These are phyloP conservation scores for Chaetomium globosum DNA, from an alignment of 2,329 filamentous ascomycete species.

Conservation along the genomic window DNA sequence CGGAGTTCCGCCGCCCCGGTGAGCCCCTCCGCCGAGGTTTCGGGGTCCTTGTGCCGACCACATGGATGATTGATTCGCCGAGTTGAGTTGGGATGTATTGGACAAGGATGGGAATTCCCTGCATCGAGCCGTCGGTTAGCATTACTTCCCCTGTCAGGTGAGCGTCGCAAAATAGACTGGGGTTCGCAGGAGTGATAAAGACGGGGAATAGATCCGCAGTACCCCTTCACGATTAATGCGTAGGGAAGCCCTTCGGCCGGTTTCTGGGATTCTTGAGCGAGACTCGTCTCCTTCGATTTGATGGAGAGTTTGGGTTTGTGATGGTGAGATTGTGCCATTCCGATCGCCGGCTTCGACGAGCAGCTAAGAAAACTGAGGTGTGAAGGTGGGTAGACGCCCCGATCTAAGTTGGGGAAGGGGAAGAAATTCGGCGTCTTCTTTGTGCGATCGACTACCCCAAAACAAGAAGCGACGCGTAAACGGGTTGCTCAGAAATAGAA, in stretches of 20 bases:
- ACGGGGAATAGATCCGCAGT: slow-evolving; percentile 22
- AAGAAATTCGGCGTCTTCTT: background rate
- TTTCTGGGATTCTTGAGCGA: slow-evolving; percentile 11
- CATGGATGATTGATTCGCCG: slow-evolving; percentile 53
- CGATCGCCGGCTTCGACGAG: background rate
- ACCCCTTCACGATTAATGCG: slow-evolving; percentile 34
- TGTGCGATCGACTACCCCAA: background rate
- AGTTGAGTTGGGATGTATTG: slow-evolving; percentile 60
- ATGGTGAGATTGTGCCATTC: slow-evolving; percentile 16
- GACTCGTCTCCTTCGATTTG: slow-evolving; percentile 16
- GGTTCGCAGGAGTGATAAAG: slow-evolving; percentile 1
- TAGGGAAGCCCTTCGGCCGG: slow-evolving; percentile 28
- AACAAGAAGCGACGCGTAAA: background rate
- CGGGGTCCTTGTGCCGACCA: slow-evolving; percentile 57
- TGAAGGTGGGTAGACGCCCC: background rate
- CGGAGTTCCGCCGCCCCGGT: slow-evolving; percentile 56
- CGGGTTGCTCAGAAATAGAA: background rate
- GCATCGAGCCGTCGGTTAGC: slow-evolving; percentile 36
- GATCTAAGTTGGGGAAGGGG: background rate
- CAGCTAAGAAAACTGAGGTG: background rate
- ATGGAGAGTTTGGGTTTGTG: slow-evolving; percentile 14
- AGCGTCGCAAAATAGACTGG: background rate
- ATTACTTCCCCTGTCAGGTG: background rate
- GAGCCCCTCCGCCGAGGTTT: slow-evolving; percentile 53
- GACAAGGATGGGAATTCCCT: slow-evolving; percentile 70